phyloP scores from a whole-genome alignment of 164 flowering plant species.

The Tetrastigma voinierianum region DNA sequence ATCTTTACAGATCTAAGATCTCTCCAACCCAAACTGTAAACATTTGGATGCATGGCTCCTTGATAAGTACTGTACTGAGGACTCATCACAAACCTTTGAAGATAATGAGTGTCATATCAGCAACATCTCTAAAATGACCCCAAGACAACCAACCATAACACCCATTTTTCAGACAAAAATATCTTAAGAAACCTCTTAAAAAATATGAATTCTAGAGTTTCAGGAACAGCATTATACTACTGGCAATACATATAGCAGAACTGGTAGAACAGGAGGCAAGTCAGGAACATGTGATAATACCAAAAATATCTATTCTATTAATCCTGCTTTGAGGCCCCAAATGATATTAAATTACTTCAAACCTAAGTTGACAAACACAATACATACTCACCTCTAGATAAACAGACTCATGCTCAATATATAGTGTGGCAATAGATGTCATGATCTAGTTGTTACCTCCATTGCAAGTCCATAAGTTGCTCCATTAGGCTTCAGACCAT shows the following conservation, averaged over 20 bases:
- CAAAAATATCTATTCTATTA: background rate
- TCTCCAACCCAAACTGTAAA: no score
- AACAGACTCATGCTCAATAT: background rate
- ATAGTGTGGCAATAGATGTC: background rate
- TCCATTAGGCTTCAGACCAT: constrained; percentile 71
- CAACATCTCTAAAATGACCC: no score
- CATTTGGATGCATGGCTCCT: no score
- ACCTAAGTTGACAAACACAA: no score
- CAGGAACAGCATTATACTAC: background rate
- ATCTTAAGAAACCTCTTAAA: no score
- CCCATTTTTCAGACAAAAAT: background rate
- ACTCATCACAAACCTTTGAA: no score
- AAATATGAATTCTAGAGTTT: background rate
- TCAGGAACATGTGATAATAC: background rate
- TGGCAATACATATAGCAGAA: background rate
- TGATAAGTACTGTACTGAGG: no score
- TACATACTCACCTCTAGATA: no score
- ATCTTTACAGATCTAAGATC: no score
- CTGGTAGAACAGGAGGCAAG: background rate
- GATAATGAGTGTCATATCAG: no score
- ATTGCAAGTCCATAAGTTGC: constrained; percentile 97
- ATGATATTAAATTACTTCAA: background rate
- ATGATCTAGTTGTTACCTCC: constrained; percentile 64
- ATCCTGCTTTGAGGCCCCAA: background rate
- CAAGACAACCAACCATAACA: background rate